Conservation (phyloP, 169 alveolate genomes). For the Plasmodium adleri region DNA sequence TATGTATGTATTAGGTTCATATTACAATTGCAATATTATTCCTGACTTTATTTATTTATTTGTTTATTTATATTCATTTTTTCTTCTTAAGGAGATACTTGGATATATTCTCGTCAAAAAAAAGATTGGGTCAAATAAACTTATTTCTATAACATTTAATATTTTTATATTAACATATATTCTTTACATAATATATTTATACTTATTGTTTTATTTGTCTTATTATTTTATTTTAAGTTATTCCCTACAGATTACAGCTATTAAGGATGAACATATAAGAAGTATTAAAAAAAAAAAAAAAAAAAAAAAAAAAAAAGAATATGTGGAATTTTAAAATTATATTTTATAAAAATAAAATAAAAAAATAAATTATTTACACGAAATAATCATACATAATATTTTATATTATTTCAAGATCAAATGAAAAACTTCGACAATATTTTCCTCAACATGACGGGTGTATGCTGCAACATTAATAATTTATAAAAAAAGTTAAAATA, state of each 20-base stretch:
- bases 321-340: too few relatives aligned
- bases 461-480: neutral
- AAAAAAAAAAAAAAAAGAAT: too few relatives aligned
- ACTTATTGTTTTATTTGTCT: neutral
- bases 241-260: constrained; percentile 46
- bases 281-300: neutral
- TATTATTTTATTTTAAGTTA: neutral
- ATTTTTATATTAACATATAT: neutral
- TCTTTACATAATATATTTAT: neutral
- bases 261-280: constrained; percentile 48
- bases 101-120: constrained; percentile 62
- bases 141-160: neutral
- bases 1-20: neutral
- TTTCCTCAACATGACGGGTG: constrained; percentile 46
- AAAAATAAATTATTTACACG: too few relatives aligned
- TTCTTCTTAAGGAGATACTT: constrained; percentile 39
- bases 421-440: constrained; percentile 38
- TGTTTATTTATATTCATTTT: neutral
- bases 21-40: neutral
- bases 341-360: too few relatives aligned
- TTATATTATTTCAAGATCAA: constrained; percentile 3
- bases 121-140: constrained; percentile 38
- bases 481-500: constrained; percentile 11
- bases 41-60: neutral
- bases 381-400: neutral